A percentile compares a stretch with the other conserved stretches of the same genome.
These are phyloP conservation scores for Fusarium cicatricum DNA, from an alignment of 2,329 filamentous ascomycete species.

Conservation along the genomic window DNA sequence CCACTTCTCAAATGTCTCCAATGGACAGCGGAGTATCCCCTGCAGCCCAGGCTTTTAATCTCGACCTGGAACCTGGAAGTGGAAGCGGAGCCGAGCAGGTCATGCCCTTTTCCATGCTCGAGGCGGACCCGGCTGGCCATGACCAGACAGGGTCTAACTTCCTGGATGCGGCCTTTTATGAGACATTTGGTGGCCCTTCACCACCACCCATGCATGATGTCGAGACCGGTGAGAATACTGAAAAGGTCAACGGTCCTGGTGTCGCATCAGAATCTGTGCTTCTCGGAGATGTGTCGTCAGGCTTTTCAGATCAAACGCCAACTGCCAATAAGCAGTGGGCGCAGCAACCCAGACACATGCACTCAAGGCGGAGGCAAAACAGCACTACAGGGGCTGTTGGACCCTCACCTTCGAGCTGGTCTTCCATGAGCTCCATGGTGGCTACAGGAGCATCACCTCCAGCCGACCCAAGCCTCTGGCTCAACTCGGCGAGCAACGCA, in stretches of 20 bases:
- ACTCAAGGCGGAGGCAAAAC: conserved; percentile 1
- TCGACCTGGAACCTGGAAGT: conserved; percentile 1
- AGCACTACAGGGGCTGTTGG: not conserved
- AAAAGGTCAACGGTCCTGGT: conserved; percentile 3
- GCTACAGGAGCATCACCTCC: conserved; percentile 15
- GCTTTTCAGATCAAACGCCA: not conserved
- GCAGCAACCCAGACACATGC: not conserved
- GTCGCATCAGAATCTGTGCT: not conserved
- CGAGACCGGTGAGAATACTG: conserved; percentile 10
- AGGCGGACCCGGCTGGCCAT: conserved; percentile 6
- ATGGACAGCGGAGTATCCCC: conserved; percentile 29
- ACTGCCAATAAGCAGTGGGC: conserved; percentile 12
- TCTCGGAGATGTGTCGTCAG: conserved; percentile 3
- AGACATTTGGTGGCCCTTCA: conserved; percentile 30
- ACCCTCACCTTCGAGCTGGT: conserved; percentile 26
- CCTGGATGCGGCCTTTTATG: conserved; percentile 34
- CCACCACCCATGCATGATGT: conserved; percentile 22
- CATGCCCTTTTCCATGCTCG: conserved; percentile 17
- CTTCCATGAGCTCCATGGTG: conserved; percentile 25
- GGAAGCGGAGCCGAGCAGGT: conserved; percentile 5
- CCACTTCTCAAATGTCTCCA: conserved; percentile 29
- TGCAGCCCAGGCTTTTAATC: conserved; percentile 11
- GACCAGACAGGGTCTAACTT: conserved; percentile 24
- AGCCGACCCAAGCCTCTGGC: conserved; percentile 21
- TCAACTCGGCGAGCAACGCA: conserved; percentile 5